A percentile compares a stretch with the other conserved stretches of the same genome.
phyloP scores from a whole-genome alignment of 83 land plant genomes.

The Picea abies region DNA sequence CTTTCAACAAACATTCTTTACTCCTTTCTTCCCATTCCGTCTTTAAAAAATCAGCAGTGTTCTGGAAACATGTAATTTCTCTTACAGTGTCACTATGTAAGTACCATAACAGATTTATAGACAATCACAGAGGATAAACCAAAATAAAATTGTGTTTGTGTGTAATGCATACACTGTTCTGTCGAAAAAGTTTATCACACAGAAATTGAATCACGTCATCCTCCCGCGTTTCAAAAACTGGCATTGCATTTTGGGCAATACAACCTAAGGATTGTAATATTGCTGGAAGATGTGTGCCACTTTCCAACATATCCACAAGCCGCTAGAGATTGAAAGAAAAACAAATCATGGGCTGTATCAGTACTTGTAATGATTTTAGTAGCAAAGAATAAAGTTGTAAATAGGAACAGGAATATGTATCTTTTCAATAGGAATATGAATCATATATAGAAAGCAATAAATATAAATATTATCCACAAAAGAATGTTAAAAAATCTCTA shows the following conservation, averaged over 20 bases:
- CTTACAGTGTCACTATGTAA: neutral
- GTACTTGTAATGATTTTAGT: neutral
- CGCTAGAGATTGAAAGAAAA: slow-evolving; percentile 36
- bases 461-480: neutral
- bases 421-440: neutral
- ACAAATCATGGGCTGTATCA: neutral
- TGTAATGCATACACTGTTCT: slow-evolving; percentile 38
- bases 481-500: neutral
- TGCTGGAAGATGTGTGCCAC: slow-evolving; percentile 67
- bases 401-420: neutral
- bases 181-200: slow-evolving; percentile 41
- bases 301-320: slow-evolving; percentile 71
- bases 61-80: slow-evolving; percentile 25
- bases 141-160: neutral
- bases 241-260: slow-evolving; percentile 79
- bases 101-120: neutral
- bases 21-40: slow-evolving; percentile 55
- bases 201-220: slow-evolving; percentile 71
- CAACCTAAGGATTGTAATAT: slow-evolving; percentile 83
- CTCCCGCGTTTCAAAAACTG: slow-evolving; percentile 90
- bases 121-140: neutral
- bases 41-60: slow-evolving; percentile 18
- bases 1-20: slow-evolving; percentile 64
- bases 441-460: neutral
- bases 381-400: neutral